Conservation (phyloP, 2,329 filamentous ascomycete species). For the Colletotrichum paranaense region DNA sequence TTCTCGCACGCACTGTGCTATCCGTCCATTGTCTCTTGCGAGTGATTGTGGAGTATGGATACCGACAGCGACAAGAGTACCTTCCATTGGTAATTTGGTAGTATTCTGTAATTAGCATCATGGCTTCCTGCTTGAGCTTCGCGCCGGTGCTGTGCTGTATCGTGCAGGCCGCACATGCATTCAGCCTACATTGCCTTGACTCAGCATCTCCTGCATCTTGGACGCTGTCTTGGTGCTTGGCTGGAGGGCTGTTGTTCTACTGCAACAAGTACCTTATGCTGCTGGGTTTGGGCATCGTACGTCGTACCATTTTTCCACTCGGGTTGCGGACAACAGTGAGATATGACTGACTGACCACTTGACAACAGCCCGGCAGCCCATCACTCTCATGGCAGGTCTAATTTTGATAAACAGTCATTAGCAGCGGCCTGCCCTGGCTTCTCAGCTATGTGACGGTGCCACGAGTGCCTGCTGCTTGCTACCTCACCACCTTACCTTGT, state of each 20-base stretch:
- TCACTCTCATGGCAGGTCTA: too few relatives aligned
- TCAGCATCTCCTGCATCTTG: conserved; percentile 20
- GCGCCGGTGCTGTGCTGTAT: neutral
- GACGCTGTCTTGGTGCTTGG: neutral
- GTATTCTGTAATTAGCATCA: too few relatives aligned
- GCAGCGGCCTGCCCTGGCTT: neutral
- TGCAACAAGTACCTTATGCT: neutral
- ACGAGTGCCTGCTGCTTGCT: neutral
- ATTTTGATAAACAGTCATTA: too few relatives aligned
- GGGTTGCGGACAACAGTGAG: neutral
- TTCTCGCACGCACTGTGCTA: neutral
- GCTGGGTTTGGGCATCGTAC: neutral
- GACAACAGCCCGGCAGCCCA: too few relatives aligned
- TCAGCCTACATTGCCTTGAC: conserved; percentile 23
- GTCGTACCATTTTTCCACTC: neutral
- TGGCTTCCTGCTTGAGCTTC: neutral
- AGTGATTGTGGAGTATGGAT: neutral
- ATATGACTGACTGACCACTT: neutral
- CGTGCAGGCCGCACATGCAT: conserved; percentile 10
- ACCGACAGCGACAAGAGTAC: neutral
- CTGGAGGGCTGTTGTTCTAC: neutral
- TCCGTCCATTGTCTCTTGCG: neutral
- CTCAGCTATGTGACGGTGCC: neutral
- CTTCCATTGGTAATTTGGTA: neutral
- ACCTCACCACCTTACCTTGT: neutral